Evolutionary conservation across 2,329 filamentous ascomycete genomes (phyloP), one percentile per base, ranked within the genome.

Genomic region (Apiospora arundinis): DNA sequence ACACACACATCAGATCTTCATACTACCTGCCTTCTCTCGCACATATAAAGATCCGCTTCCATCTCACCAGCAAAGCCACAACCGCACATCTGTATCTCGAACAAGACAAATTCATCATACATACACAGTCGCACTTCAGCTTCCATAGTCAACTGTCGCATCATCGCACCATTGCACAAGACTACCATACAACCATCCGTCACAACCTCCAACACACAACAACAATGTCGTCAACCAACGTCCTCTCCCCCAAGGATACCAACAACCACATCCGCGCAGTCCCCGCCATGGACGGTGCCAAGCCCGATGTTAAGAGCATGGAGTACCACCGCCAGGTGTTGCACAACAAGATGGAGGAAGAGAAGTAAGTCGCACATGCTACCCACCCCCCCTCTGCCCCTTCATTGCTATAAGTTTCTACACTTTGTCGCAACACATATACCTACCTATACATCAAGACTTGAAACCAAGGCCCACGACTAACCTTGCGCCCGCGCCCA

Each of bases 251-350:
- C 78, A 91, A 91, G 83, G 91, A 93, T 84, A 85, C 88, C 83
- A 93, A 93, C 83, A 85, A 85, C 72, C 74, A 77, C 75, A 74
- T 73, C 71, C 73, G 74, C 67, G 73, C 70, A 70, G 70, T 75
- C 63, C 74, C 73, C 70, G 77, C 74, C 70, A 71, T 74, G 69
- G 76, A 80, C 72, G 77, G 74, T 77, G 85, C 87, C 80, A 81
- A 83, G 77, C 71, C 76, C 72, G 83, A 88, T 73, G 83, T 90
- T 70, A 91, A 90, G 87, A 90, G 86, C 84, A 90, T 95, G 86
- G 92, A 94, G 79, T 93, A 93, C 80, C 92, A 95, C 80, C 92
- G 92, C 74, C 91, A 94, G 83, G 86, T 93, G 70, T 85, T 95
- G 72, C 89, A 93, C 80, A 89, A 88, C 80, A 93, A 92, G 85